Evolutionary conservation across 306 rosid species (phyloP).

Genomic region (Ziziphus jujuba): DNA sequence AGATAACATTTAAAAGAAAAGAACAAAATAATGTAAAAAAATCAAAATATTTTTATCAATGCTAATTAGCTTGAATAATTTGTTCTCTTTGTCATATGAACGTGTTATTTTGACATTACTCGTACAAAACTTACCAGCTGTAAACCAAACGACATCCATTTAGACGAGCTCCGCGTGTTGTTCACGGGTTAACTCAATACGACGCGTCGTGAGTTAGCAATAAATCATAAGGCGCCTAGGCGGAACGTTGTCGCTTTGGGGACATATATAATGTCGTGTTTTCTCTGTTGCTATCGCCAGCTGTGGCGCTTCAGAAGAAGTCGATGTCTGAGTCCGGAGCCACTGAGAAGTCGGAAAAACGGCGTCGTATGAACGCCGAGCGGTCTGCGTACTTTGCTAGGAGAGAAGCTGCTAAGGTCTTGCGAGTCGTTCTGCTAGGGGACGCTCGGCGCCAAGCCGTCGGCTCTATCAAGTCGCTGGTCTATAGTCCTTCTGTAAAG

Average conservation of each 20-base stretch:
- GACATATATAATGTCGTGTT: not conserved
- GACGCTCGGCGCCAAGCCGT: conserved; percentile 79
- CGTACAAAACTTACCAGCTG: too few relatives aligned
- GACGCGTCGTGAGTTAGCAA: too few relatives aligned
- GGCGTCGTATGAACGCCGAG: conserved; percentile 49
- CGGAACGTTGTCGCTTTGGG: not conserved
- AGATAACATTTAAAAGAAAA: too few relatives aligned
- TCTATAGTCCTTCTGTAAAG: conserved; percentile 71
- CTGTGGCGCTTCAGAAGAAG: conserved; percentile 39
- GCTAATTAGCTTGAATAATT: too few relatives aligned
- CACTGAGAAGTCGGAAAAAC: conserved; percentile 20
- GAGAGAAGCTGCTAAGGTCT: conserved; percentile 83
- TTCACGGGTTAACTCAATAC: too few relatives aligned
- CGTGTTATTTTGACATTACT: too few relatives aligned
- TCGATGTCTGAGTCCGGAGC: conserved; percentile 13
- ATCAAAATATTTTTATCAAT: too few relatives aligned
- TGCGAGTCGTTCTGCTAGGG: conserved; percentile 68
- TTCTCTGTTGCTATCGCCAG: not conserved
- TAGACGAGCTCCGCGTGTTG: too few relatives aligned
- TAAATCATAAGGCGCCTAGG: too few relatives aligned
- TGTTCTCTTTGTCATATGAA: too few relatives aligned
- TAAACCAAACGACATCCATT: too few relatives aligned
- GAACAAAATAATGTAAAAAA: too few relatives aligned
- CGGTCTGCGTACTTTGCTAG: conserved; percentile 80
- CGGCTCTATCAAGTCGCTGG: conserved; percentile 85